phyloP scores from a whole-genome alignment of 768 basidiomycete genomes.

The Suillus subluteus region DNA sequence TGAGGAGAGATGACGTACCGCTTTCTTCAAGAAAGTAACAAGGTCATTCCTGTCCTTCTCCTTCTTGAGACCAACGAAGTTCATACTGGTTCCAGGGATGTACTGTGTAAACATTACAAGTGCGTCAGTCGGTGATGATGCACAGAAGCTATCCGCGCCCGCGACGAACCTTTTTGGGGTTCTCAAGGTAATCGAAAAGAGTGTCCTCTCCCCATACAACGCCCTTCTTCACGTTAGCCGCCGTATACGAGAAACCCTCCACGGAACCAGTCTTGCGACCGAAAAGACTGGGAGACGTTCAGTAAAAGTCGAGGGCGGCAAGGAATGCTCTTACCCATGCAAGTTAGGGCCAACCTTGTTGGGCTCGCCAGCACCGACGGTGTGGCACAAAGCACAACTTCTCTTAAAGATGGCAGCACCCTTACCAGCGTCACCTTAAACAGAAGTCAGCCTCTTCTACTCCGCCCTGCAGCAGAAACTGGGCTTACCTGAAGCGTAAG shows the following conservation, averaged over 20 bases:
- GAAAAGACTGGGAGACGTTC: conserved; percentile 56
- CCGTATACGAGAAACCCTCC: conserved; percentile 87
- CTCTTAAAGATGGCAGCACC: conserved; percentile 97
- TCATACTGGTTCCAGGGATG: conserved; percentile 98
- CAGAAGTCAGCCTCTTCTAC: background rate
- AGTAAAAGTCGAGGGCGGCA: background rate
- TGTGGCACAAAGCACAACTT: conserved; percentile 94
- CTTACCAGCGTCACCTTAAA: conserved; percentile 79
- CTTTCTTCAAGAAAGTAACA: conserved; percentile 79
- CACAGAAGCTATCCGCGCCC: background rate
- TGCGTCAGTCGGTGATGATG: background rate
- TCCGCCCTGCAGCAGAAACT: background rate
- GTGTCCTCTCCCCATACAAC: conserved; percentile 84
- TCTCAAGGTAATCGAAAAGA: conserved; percentile 95
- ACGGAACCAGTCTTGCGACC: conserved; percentile 87
- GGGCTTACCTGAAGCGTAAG: conserved; percentile 46
- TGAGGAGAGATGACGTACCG: conserved; percentile 47
- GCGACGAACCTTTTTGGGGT: conserved; percentile 87
- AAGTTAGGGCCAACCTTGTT: conserved; percentile 96
- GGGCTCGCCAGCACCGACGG: conserved; percentile 71
- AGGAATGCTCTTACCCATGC: conserved; percentile 65
- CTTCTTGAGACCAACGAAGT: conserved; percentile 98
- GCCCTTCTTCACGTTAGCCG: conserved; percentile 95
- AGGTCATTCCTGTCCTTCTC: conserved; percentile 97
- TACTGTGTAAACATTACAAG: conserved; percentile 50